Base-by-base conservation (phyloP, 768 basidiomycete species). In the Xerocomus potaroensis region DNA sequence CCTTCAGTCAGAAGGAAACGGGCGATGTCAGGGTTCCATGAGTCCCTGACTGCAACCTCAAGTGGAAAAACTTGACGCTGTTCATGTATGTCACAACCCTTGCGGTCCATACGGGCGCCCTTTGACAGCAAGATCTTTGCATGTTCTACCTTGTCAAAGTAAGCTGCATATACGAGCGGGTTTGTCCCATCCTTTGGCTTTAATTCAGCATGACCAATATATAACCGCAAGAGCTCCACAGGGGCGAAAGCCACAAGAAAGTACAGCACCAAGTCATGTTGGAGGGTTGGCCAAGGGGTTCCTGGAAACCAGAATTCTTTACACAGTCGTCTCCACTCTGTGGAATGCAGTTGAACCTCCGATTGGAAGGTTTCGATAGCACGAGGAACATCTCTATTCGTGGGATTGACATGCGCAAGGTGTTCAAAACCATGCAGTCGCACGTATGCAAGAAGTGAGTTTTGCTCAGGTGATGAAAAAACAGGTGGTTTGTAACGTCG, bases 381-480 rank as follows among this genome's bases (percentile, higher is more conserved):
- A 3, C 2, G 18, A 1, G 49, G 27, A 26, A 53, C 15, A 0
- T 8, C 22, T 10, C 2, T 31, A 7, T 29, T 45, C 19, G 21
- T n/a, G 3, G 9, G 21, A 12, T 22, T 9, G 31, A 43, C 32
- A 6, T 29, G 6, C 1, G 11, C 8, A n/a, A 55, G 45, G 41
- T 55, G 54, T 5, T 30, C 9, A 33, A 53, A 53, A 11, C 26
- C 36, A 4, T 5, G 4, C 6, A 5, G 16, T 7, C 16, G 14
- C 4, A 42, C 44, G 38, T 55, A 55, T 35, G n/a, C 19, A 4
- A 53, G 40, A 29, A 54, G 47, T 7, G 46, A 34, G n/a, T 36
- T 22, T 4, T 27, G 21, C 2, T 41, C 37, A 5, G 35, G 11
- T 22, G n/a, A 23, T 18, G 30, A 21, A 8, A 7, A 2, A 0